Conservation (phyloP, 2,329 filamentous ascomycete genomes). For the Trichoderma citrinoviride region DNA sequence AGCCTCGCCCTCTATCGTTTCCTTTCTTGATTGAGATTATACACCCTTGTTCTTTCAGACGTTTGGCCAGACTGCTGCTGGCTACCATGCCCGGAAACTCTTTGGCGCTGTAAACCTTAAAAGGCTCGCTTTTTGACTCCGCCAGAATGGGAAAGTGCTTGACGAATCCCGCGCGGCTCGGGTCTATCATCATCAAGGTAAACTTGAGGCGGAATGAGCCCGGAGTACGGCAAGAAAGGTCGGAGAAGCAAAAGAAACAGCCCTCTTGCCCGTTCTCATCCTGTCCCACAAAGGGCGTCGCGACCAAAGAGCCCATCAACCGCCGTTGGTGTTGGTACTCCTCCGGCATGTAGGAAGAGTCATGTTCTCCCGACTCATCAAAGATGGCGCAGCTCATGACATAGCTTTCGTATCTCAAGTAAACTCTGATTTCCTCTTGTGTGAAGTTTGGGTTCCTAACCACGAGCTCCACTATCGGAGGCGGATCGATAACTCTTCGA, state of each 20-base stretch:
- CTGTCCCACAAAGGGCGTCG: conserved; percentile 71
- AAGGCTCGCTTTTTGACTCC: conserved; percentile 63
- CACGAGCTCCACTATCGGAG: conserved; percentile 73
- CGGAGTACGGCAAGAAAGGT: conserved; percentile 74
- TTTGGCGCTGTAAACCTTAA: conserved; percentile 78
- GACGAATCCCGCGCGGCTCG: conserved; percentile 47
- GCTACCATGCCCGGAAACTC: conserved; percentile 83
- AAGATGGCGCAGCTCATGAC: conserved; percentile 76
- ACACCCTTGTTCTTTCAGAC: conserved; percentile 74
- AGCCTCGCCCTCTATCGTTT: conserved; percentile 36
- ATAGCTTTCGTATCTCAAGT: conserved; percentile 60
- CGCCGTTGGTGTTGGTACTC: conserved; percentile 70
- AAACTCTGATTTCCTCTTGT: conserved; percentile 50
- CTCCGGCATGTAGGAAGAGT: conserved; percentile 69
- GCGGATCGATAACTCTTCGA: conserved; percentile 77
- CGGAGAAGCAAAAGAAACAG: conserved; percentile 83
- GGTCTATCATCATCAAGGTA: conserved; percentile 69
- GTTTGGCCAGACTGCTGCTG: conserved; percentile 70
- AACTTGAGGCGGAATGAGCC: conserved; percentile 75
- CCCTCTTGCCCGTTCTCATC: conserved; percentile 72
- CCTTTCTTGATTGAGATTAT: conserved; percentile 86
- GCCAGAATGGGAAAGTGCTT: conserved; percentile 50
- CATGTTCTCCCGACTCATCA: conserved; percentile 64
- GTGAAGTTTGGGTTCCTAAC: conserved; percentile 58
- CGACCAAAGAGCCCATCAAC: conserved; percentile 76